Conservation (phyloP, 345 rosid species). For the Heritiera littoralis region DNA sequence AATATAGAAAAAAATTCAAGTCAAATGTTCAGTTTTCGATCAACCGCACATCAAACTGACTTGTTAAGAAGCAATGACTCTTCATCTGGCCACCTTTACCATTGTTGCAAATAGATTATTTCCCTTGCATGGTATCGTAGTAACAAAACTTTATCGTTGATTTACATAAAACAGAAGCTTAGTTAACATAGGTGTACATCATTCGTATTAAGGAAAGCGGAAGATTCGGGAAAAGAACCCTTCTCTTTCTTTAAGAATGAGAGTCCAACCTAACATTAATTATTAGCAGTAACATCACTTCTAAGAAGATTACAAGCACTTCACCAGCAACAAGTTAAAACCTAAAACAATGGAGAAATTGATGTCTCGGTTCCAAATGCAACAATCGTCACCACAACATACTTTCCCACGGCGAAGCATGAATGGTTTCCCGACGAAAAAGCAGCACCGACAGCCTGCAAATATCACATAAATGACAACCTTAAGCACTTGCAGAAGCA, state of each 20-base stretch:
- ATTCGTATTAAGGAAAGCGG: not conserved
- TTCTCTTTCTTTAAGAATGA: not conserved
- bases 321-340: not conserved
- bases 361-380: not conserved
- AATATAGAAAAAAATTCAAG: too few relatives aligned
- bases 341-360: not conserved
- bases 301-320: not conserved
- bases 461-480: not conserved
- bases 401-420: constrained; percentile 1
- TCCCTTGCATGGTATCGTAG: not conserved
- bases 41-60: too few relatives aligned
- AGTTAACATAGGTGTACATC: not conserved
- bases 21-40: too few relatives aligned
- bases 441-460: constrained; percentile 19
- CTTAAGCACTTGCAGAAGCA: constrained; percentile 2
- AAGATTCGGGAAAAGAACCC: not conserved
- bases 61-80: not conserved
- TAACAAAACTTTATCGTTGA: not conserved
- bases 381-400: constrained; percentile 2
- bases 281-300: not conserved
- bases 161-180: not conserved
- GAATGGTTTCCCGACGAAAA: constrained; percentile 12
- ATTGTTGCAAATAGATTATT: not conserved
- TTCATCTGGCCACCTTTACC: not conserved
- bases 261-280: not conserved